Percentiles rank a stretch among this genome's conserved stretches.
These are phyloP conservation scores for Didymella lethalis DNA, from an alignment of 2,329 filamentous ascomycete genomes.

Conservation along the genomic window DNA sequence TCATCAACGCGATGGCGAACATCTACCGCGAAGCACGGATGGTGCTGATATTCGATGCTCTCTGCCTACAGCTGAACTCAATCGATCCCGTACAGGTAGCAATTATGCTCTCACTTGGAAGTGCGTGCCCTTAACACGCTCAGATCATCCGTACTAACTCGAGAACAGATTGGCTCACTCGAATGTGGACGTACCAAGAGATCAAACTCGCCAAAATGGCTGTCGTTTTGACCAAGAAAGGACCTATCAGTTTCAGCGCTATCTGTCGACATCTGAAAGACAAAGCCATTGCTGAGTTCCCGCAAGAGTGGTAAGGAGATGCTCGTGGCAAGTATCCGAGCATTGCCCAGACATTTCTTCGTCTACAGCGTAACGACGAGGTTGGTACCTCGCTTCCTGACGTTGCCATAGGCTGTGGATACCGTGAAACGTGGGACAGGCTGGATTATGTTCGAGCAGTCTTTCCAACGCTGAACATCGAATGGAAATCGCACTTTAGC, in stretches of 20 bases:
- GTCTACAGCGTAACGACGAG: background rate
- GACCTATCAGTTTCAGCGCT: background rate
- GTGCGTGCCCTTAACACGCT: background rate
- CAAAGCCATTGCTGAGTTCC: background rate
- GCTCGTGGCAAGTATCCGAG: background rate
- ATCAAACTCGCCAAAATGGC: slow-evolving; percentile 1
- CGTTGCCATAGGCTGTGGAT: background rate
- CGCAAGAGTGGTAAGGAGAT: background rate
- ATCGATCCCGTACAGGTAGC: background rate
- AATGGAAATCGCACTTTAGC: background rate
- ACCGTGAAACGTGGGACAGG: background rate
- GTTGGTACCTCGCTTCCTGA: background rate
- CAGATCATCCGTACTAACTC: background rate
- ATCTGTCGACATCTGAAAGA: background rate
- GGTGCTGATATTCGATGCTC: background rate
- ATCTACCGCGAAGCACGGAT: background rate
- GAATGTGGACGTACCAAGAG: slow-evolving; percentile 3
- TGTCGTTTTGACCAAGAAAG: background rate
- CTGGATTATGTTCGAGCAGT: background rate
- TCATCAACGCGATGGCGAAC: background rate
- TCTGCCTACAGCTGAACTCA: background rate
- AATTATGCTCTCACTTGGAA: background rate
- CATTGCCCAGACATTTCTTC: background rate
- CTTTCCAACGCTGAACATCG: background rate
- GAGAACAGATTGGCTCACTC: background rate